Evolutionary conservation across 306 rosid genomes (phyloP), one percentile per base, ranked within the genome.

Genomic region (Vachellia collinsii): DNA sequence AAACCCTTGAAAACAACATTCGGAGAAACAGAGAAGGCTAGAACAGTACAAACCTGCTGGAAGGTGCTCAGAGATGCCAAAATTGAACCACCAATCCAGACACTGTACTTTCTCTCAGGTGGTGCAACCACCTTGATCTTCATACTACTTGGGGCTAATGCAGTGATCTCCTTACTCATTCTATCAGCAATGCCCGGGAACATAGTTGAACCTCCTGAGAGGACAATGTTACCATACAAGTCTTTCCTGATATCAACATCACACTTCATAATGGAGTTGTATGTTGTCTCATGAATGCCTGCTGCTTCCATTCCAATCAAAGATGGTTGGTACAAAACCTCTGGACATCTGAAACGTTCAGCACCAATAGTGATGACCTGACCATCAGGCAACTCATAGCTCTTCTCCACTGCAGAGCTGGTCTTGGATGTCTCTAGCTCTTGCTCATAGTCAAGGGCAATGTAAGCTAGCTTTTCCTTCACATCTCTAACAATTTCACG

Each of bases 81-180:
- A 80, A 87, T 87, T 6, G 90, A 87, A 72, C 90, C 90, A 59
- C 90, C 90, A 70, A 85, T 87, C 90, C 90, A 87, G 81, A 87
- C 90, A 82, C 90, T 87, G 80, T 84, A 87, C 77, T 87, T 85
- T 53, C 90, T 87, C 80, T 87, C 90, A 11, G 90, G 88, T 43
- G 90, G 90, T 66, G 90, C 90, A 0, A 82, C 90, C 46, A 87
- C 90, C 87, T 87, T 85, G 85, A 87, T 82, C 85, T 87, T 85
- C 90, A 87, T 85, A 78, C 88, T 87, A 75, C 90, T 82, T 0
- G 90, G 90, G 20, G 90, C 90, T 8, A 87, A 65, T 16, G 90
- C 90, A 51, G 90, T 79, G 65, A 87, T 87, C 67, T 87, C 90
- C 85, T 87, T 87, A 87, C 88, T 84, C 88, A 87, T 87, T 74